These are phyloP conservation scores for Triticum timopheevii DNA, from an alignment of 176 grass and related monocot species.

Conservation along the genomic window DNA sequence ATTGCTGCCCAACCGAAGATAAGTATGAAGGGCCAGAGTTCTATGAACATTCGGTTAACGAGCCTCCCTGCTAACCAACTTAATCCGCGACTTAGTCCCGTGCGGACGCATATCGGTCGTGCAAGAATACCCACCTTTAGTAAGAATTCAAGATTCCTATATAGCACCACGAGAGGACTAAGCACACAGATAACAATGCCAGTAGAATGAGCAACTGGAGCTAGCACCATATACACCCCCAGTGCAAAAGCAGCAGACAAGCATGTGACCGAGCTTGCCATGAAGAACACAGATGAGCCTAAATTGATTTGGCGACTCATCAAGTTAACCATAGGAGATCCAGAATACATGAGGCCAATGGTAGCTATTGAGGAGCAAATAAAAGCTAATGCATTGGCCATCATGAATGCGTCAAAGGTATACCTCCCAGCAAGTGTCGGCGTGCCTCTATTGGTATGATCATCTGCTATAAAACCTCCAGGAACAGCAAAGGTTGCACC, in stretches of 20 bases:
- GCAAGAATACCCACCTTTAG: background rate
- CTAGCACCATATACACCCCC: too few species aligned
- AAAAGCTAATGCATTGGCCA: background rate
- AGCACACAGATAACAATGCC: too few species aligned
- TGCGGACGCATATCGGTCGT: background rate
- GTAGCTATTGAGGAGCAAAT: background rate
- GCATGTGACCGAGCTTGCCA: too few species aligned
- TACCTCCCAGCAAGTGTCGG: background rate
- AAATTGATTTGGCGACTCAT: background rate
- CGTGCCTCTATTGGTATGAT: background rate
- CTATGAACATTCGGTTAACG: fast-evolving
- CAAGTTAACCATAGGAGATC: background rate
- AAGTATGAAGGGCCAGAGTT: background rate
- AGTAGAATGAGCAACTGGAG: too few species aligned
- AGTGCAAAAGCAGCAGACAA: too few species aligned
- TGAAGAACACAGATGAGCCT: background rate
- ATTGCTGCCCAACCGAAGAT: background rate
- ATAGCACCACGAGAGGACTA: too few species aligned
- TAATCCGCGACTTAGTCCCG: background rate
- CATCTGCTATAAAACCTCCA: background rate
- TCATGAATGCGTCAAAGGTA: background rate
- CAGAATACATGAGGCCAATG: background rate
- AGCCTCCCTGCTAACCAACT: fast-evolving
- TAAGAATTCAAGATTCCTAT: background rate
- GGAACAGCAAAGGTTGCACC: background rate